phyloP scores from a whole-genome alignment of 1,284 basidiomycete genomes.

The Melampsora larici-populina region DNA sequence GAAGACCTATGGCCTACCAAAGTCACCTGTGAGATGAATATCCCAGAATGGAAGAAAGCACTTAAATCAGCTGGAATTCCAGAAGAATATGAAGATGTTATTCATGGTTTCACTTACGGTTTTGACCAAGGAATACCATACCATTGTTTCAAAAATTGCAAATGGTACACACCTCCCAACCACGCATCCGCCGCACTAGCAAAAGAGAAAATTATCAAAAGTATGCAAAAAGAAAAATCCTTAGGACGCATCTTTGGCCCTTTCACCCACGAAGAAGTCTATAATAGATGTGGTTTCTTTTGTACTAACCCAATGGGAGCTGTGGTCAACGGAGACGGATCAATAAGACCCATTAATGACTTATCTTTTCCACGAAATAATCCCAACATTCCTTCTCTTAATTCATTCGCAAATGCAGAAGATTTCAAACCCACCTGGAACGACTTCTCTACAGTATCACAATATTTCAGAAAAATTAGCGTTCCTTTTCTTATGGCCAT shows the following conservation, averaged over 20 bases:
- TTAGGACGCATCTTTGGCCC: background rate
- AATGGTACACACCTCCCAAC: no score
- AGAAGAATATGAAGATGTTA: background rate
- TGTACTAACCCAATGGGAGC: conserved; percentile 4
- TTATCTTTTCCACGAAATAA: conserved; percentile 2
- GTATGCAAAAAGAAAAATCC: no score
- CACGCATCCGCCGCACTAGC: no score
- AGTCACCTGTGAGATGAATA: background rate
- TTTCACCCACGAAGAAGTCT: no score
- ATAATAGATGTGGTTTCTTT: background rate
- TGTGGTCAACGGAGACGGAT: conserved; percentile 13
- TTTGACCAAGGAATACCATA: conserved; percentile 11
- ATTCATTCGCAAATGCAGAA: background rate
- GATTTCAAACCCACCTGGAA: conserved; percentile 2
- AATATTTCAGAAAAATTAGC: background rate
- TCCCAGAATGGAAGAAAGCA: conserved; percentile 2
- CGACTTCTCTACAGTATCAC: background rate
- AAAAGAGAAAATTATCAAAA: no score
- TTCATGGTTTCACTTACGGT: background rate
- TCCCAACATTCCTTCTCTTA: background rate
- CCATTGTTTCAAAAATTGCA: background rate
- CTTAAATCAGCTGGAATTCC: background rate
- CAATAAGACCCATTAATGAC: background rate
- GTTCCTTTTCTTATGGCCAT: background rate
- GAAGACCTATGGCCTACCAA: background rate